Evolutionary conservation across 805 yeast genomes (phyloP), one percentile per base, ranked within the genome.

Genomic region (Brettanomyces nanus): DNA sequence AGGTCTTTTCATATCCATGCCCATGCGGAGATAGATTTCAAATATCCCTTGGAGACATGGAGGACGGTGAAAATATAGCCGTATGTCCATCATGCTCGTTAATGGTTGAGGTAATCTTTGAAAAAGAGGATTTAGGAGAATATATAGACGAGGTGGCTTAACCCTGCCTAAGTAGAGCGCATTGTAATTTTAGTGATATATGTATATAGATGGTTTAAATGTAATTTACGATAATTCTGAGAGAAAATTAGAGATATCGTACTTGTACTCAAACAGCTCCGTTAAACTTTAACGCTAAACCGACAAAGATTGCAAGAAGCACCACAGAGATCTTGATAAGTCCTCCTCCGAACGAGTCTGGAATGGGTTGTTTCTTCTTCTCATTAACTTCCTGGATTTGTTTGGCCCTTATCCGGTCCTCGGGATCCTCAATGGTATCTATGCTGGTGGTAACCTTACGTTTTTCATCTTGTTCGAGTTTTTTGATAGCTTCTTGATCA

Each of bases 21-120:
- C 98, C 98, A 1, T 92, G 98, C 61, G 98, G 98, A 7, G 98
- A 92, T 59, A 71, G 78, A 53, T 92, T 92, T 61, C 95, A 90
- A 54, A 84, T 92, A 20, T 68, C 75, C 22, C 67, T 87, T 36
- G 92, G 82, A 49, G 98, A 92, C 55, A 67, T 92, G 58, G 66
- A 69, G 44, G 96, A 87, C 49, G 98, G 97, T 6, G 94, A 85
- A 50, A 87, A 86, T 43, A 77, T 86, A 22, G 98, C 98, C 0
- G 94, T 90, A 14, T 92, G 98, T 60, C 98, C 98, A 21, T 81
- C 94, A 39, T 92, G 98, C 62, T 84, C 95, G 17, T 66, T 92
- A 37, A 87, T 86, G 94, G 87, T 87, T 28, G 80, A 83, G 56
- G 94, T 92, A 23, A 82, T 92, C 2, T 92, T 80, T 56, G 98